Evolutionary conservation across 2,329 filamentous ascomycete genomes (phyloP), one percentile per base, ranked within the genome.

Genomic region (Cercospora beticola): DNA sequence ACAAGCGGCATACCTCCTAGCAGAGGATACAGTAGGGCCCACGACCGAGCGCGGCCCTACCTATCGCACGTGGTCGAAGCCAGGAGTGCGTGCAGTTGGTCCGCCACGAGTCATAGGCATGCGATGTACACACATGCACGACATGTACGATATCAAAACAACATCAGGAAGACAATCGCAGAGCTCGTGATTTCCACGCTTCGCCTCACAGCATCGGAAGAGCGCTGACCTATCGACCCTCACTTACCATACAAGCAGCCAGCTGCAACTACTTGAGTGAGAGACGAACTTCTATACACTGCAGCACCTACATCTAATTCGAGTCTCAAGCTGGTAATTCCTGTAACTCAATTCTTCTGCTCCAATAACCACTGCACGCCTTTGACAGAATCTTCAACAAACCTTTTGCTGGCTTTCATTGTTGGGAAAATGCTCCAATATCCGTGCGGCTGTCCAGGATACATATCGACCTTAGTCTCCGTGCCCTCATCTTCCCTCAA

Each of bases 381-480:
- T 26, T 73, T 68, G 3, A 78, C 68, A 3, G 73, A 74, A 49
- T 79, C 77, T 12, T 75, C 71, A 8, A 75, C 71, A 68, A 76
- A 78, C 58, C 72, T 73, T 68, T 72, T 58, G 52, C 72, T 74
- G 10, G 67, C 72, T 31, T 74, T 69, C 69, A 78, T 65, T 28
- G 71, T 56, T 2, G 75, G 73, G 23, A 74, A 75, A 3, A 77
- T 33, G 26, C 65, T 78, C 77, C 78, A 81, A 66, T 80, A 82
- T 67, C 81, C 83, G 79, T 80, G 83, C 5, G 81, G 81, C 64
- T 79, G 77, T 0, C 82, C 81, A 0, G 67, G 64, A 71, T 84
- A 83, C 28, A 84, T 67, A 67, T 82, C 77, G 10, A 81, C 76
- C 71, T 80, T 80, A 23, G 81, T 83, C 71, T 79, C 69, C 14